Percentiles rank a stretch among this genome's conserved stretches.
Evolutionary conservation across 331 rosid genomes (phyloP).

Genomic region (Prunus yedoensis): DNA sequence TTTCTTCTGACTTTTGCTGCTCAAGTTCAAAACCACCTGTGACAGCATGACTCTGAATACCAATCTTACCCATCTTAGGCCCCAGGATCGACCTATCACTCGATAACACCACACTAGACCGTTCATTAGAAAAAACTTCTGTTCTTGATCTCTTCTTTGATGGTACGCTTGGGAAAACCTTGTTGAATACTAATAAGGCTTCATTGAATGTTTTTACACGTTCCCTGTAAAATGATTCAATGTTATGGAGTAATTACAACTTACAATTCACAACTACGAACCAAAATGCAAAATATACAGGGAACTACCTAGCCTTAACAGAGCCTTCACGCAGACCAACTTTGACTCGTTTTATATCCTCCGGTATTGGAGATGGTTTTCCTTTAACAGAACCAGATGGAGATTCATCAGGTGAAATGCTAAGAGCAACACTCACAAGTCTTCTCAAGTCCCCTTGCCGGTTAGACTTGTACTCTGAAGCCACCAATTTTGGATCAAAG

Average conservation of each 20-base stretch:
- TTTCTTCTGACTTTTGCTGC: conserved; percentile 82
- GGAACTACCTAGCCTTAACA: conserved; percentile 81
- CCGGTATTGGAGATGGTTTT: conserved; percentile 66
- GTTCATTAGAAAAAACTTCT: conserved; percentile 66
- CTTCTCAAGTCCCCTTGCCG: conserved; percentile 70
- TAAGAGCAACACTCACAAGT: conserved; percentile 54
- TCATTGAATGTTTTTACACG: conserved; percentile 71
- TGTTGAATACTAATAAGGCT: conserved; percentile 66
- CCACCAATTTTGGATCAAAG: conserved; percentile 69
- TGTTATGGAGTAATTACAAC: conserved; percentile 30
- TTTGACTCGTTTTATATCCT: conserved; percentile 70
- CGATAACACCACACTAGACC: conserved; percentile 49
- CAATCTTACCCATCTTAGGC: conserved; percentile 62
- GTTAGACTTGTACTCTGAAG: conserved; percentile 63
- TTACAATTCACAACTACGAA: conserved; percentile 20
- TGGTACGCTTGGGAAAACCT: conserved; percentile 68
- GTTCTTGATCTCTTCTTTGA: conserved; percentile 91
- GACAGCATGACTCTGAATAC: conserved; percentile 62
- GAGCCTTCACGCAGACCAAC: conserved; percentile 44
- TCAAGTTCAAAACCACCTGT: conserved; percentile 69
- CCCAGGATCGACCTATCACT: conserved; percentile 71
- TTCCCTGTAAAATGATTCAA: conserved; percentile 56
- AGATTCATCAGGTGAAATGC: conserved; percentile 79
- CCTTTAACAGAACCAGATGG: conserved; percentile 76
- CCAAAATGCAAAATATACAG: conserved; percentile 34